Evolutionary conservation across 2,329 filamentous ascomycete species (phyloP), one percentile per base, ranked within the genome.

Genomic region (Triangularia verruculosa): DNA sequence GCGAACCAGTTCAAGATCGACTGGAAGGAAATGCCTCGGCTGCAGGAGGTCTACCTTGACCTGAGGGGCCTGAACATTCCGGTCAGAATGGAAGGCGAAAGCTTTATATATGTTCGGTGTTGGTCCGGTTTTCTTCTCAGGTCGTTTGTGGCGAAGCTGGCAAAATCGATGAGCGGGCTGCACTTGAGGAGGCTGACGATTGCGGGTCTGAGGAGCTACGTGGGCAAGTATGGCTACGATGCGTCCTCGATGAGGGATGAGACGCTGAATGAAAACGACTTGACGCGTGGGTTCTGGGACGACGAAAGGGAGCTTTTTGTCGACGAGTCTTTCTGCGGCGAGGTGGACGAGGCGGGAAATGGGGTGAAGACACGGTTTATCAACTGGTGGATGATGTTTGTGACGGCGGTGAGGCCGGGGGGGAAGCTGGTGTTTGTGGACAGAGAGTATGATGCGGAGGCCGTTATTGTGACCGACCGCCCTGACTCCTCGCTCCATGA

Each of bases 351-450:
- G 2, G 13, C 2, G 2, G 62, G 57, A 24, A n/a, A 22, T 28
- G 34, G n/a, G 8, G n/a, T 34, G 9, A 27, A n/a, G 28, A 30
- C 11, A 6, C 3, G 11, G 12, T 25, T 13, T 9, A 5, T 63
- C 4, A 66, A 68, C 59, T 67, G 67, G 68, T 61, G 59, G 39
- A 13, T 22, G 34, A 47, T 61, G 47, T 68, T 69, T n/a, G 27
- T 32, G 15, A 47, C 17, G 2, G 67, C 67, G 5, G 58, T 70
- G n/a, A 52, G 62, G 59, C 66, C 68, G 15, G 66, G 67, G 1
- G 67, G 68, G 1, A 56, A 60, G 53, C 61, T 70, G 53, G 57
- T 69, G 9, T 61, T 68, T 17, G 61, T 68, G 1, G 66, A 69
- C 32, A 62, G 47, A 57, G 39, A 47, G 39, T 47, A 20, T 47